Percentiles rank a stretch among this genome's conserved stretches.
phyloP scores from a whole-genome alignment of 306 rosid genomes.

The Glycine soja region DNA sequence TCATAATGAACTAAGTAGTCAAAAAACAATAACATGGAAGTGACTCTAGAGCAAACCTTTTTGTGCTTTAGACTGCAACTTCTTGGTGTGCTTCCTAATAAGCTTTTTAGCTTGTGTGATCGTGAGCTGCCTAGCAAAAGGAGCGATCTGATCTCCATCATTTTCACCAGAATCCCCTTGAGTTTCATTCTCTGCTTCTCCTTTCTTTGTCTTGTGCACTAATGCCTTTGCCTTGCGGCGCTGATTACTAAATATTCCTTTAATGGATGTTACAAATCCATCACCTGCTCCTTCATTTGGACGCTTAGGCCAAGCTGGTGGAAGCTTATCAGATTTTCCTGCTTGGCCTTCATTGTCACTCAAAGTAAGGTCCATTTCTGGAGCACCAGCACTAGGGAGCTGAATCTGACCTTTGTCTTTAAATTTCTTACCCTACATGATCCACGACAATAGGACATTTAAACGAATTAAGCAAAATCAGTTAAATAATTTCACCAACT shows the following conservation, averaged over 20 bases:
- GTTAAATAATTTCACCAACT: conserved; percentile 24
- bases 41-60: conserved; percentile 65
- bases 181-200: conserved; percentile 65
- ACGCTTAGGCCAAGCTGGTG: conserved; percentile 79
- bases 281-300: conserved; percentile 97
- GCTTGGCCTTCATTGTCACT: conserved; percentile 67
- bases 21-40: neutral
- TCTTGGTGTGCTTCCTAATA: conserved; percentile 73
- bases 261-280: conserved; percentile 92
- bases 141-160: conserved; percentile 63
- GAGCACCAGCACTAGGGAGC: conserved; percentile 50
- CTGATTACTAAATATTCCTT: conserved; percentile 82
- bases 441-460: conserved; percentile 33
- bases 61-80: conserved; percentile 64
- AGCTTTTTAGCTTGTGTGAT: conserved; percentile 84
- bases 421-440: conserved; percentile 84
- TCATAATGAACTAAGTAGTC: neutral
- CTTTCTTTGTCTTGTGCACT: conserved; percentile 81
- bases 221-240: conserved; percentile 90
- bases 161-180: conserved; percentile 83
- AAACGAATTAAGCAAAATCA: conserved; percentile 28
- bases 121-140: conserved; percentile 89
- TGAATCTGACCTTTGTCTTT: conserved; percentile 80
- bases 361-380: conserved; percentile 64
- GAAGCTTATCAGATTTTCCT: conserved; percentile 73